Percentiles rank a stretch among this genome's conserved stretches.
Conservation (phyloP, 2,329 filamentous ascomycete species). For the Trichophyton simii region DNA sequence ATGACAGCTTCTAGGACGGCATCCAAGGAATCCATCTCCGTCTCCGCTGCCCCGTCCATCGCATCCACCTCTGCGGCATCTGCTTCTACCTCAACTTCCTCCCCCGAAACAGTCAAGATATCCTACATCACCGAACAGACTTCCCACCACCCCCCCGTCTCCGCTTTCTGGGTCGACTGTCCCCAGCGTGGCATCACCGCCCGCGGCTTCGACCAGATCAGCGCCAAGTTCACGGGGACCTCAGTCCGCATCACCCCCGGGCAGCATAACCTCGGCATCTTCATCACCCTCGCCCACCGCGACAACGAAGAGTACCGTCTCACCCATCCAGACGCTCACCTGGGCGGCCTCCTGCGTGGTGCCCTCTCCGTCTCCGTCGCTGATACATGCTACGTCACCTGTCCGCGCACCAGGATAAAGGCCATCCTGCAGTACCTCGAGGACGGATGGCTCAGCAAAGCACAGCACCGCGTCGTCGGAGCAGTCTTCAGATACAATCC, state of each 20-base stretch:
- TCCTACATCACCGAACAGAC: conserved; percentile 97
- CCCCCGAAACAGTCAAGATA: conserved; percentile 51
- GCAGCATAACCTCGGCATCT: conserved; percentile 90
- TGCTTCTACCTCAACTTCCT: background rate
- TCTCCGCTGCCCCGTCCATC: background rate
- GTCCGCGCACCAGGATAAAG: conserved; percentile 81
- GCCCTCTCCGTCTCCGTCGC: conserved; percentile 82
- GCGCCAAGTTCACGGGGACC: conserved; percentile 94
- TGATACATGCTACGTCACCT: conserved; percentile 78
- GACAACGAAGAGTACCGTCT: conserved; percentile 87
- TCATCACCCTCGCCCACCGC: conserved; percentile 68
- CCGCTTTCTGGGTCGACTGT: conserved; percentile 87
- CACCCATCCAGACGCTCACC: conserved; percentile 83
- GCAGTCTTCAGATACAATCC: conserved; percentile 85
- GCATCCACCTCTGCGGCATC: background rate
- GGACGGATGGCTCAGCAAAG: conserved; percentile 84
- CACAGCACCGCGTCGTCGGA: conserved; percentile 83
- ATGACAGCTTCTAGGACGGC: no score
- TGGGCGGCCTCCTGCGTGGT: conserved; percentile 77
- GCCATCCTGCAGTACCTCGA: conserved; percentile 86
- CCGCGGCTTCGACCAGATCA: conserved; percentile 87
- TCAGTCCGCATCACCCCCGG: conserved; percentile 84
- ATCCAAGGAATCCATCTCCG: background rate
- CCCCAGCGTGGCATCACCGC: conserved; percentile 81
- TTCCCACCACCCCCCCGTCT: conserved; percentile 93